Evolutionary conservation across 2,329 filamentous ascomycete genomes (phyloP).

Genomic region (Chrysoporthe deuterocubensis): DNA sequence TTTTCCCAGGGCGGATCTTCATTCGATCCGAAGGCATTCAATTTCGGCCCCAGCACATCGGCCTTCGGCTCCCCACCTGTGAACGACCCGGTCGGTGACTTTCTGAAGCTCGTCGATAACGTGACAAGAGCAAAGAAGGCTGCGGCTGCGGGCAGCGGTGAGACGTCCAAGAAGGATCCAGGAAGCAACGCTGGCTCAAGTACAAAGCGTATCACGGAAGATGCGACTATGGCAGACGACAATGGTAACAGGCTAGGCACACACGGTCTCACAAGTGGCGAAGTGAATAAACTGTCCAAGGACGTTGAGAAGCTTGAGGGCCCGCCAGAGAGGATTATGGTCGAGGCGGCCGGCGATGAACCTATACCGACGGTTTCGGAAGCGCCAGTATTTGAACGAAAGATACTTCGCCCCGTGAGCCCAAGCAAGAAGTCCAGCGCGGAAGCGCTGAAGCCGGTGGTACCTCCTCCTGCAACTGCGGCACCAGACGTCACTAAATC

Average conservation of each 20-base stretch:
- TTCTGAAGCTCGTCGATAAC: too few relatives aligned
- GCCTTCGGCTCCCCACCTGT: neutral
- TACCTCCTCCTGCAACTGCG: neutral
- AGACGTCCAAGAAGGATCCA: neutral
- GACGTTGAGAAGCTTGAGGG: neutral
- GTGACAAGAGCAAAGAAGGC: too few relatives aligned
- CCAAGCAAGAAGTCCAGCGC: too few relatives aligned
- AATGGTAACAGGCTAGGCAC: neutral
- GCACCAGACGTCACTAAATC: too few relatives aligned
- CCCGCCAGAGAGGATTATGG: too few relatives aligned
- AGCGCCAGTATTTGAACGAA: too few relatives aligned
- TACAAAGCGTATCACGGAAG: neutral
- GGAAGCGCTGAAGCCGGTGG: neutral
- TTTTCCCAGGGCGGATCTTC: neutral
- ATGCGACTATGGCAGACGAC: neutral
- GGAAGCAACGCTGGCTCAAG: neutral
- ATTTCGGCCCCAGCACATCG: neutral
- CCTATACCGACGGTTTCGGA: too few relatives aligned
- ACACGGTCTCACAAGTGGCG: neutral
- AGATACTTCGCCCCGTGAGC: too few relatives aligned
- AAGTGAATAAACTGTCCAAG: neutral
- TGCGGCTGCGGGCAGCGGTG: neutral
- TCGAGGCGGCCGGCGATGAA: too few relatives aligned
- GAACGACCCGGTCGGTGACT: too few relatives aligned
- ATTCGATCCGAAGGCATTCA: neutral